Percentiles rank a stretch among this genome's conserved stretches.
Conservation (phyloP, 441 rosid genomes). For the Hypseocharis bilobata region DNA sequence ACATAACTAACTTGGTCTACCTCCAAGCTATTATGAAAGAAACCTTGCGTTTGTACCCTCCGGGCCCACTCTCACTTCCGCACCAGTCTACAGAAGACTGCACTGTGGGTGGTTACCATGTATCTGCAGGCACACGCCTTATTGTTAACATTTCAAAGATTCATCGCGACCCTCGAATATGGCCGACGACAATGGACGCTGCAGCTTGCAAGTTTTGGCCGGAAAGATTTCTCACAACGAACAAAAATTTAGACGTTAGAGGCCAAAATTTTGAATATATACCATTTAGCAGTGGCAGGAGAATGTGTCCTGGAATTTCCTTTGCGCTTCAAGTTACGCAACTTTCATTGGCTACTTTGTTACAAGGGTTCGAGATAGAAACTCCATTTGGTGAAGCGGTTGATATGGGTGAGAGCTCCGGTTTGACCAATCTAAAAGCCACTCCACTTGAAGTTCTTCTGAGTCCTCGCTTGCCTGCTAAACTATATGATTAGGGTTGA, state of each 20-base stretch:
- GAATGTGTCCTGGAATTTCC: slow-evolving; percentile 23
- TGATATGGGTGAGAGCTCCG: slow-evolving; percentile 24
- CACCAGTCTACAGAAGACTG: neutral
- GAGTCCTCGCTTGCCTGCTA: slow-evolving; percentile 19
- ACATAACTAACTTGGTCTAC: neutral
- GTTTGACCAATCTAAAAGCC: slow-evolving; percentile 23
- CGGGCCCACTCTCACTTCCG: neutral
- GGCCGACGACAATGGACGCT: too few species aligned
- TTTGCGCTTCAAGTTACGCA: slow-evolving; percentile 23
- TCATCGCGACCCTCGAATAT: neutral
- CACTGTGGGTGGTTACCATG: neutral
- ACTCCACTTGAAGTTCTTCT: slow-evolving; percentile 26
- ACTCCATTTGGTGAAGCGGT: slow-evolving; percentile 7
- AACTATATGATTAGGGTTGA: too few species aligned
- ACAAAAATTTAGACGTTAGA: slow-evolving; percentile 19
- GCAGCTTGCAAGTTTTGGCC: slow-evolving; percentile 25
- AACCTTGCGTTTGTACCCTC: neutral
- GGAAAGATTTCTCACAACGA: slow-evolving; percentile 22
- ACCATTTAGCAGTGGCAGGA: slow-evolving; percentile 30
- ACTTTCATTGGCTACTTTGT: slow-evolving; percentile 21
- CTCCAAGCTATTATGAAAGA: neutral
- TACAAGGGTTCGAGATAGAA: slow-evolving; percentile 26
- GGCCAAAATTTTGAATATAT: slow-evolving; percentile 22
- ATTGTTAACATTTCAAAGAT: slow-evolving; percentile 7
- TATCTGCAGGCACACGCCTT: neutral